These are phyloP conservation scores for Mytilinidion resinicola DNA, from an alignment of 495 filamentous ascomycete species.

Conservation along the genomic window DNA sequence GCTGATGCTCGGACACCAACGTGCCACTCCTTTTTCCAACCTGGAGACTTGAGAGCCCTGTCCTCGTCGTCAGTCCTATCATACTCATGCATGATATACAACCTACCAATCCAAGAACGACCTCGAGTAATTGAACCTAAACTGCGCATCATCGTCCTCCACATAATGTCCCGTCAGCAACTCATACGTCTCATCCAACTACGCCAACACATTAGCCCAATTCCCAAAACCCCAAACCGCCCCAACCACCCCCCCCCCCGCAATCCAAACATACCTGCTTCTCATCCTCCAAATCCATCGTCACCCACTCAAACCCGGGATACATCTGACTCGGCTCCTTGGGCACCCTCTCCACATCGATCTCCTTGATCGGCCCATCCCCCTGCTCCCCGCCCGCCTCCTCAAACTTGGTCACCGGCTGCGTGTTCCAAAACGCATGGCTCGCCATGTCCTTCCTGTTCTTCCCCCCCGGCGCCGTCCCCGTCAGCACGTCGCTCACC, in stretches of 20 bases:
- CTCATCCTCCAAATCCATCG: constrained; percentile 71
- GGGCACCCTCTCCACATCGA: constrained; percentile 67
- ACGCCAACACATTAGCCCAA: constrained; percentile 2
- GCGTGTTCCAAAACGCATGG: constrained; percentile 98
- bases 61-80: constrained; percentile 30
- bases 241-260: no score
- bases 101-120: constrained; percentile 82
- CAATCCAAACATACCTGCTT: constrained; percentile 39
- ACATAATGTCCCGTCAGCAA: constrained; percentile 89
- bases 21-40: constrained; percentile 95
- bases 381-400: constrained; percentile 27
- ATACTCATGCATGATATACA: background rate
- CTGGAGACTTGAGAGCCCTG: constrained; percentile 88
- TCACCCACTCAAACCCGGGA: constrained; percentile 88
- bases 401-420: constrained; percentile 79
- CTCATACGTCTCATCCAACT: constrained; percentile 77
- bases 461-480: constrained; percentile 66
- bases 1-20: constrained; percentile 77
- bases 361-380: constrained; percentile 61
- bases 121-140: constrained; percentile 88
- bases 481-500: constrained; percentile 74
- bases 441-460: constrained; percentile 92
- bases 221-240: no score
- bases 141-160: constrained; percentile 93
- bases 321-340: constrained; percentile 60